Evolutionary conservation across 345 rosid species (phyloP).

Genomic region (Euphorbia tirucalli): DNA sequence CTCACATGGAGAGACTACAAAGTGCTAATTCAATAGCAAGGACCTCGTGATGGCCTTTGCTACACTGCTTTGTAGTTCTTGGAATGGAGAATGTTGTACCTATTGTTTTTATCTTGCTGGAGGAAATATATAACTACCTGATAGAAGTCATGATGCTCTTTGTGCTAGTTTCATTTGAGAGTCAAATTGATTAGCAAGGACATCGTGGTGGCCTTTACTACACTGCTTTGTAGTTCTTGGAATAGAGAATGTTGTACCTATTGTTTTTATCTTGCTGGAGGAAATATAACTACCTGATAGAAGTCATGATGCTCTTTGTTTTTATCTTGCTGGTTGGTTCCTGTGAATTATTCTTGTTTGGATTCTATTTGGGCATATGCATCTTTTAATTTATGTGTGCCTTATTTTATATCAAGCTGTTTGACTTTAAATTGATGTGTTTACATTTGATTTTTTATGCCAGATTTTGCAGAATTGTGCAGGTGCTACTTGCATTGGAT

Average conservation of each 20-base stretch:
- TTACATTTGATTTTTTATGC: constrained; percentile 4
- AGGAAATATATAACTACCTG: neutral
- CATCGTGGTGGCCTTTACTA: neutral
- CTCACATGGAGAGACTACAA: neutral
- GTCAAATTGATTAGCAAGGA: neutral
- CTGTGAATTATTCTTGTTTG: too few species aligned
- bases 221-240: neutral
- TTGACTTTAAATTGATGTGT: constrained; percentile 5
- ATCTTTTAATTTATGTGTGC: too few species aligned
- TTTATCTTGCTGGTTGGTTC: too few species aligned
- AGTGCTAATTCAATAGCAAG: neutral
- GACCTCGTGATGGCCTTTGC: neutral
- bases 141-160: neutral
- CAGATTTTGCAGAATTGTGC: constrained; percentile 5
- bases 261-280: too few species aligned
- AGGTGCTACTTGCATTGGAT: constrained; percentile 23
- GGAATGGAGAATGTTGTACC: neutral
- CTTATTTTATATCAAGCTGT: constrained; percentile 4
- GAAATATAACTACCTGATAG: neutral
- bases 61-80: neutral
- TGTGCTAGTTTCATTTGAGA: neutral
- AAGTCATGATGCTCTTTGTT: neutral
- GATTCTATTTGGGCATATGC: too few species aligned
- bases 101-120: too few species aligned
- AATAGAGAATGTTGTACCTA: neutral